These are phyloP conservation scores for Coelastrella sp. DNA, from an alignment of 139 green algal species.

Conservation along the genomic window DNA sequence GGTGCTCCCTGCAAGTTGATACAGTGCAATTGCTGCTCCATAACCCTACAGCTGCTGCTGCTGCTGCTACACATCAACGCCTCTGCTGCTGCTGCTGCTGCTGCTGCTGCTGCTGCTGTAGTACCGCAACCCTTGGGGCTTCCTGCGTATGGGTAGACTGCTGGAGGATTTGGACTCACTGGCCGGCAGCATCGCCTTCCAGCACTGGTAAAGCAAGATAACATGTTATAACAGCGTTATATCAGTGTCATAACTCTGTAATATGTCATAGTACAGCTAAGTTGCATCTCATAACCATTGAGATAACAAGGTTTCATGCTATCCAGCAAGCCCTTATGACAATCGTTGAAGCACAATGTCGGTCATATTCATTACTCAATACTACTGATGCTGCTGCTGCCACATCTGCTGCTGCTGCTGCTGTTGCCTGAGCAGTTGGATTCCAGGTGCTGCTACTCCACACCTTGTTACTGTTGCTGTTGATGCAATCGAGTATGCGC, in stretches of 20 bases:
- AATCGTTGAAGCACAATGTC: too few species aligned
- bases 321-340: too few species aligned
- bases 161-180: conserved; percentile 86
- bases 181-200: conserved; percentile 82
- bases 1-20: too few species aligned
- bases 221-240: neutral
- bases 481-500: conserved; percentile 72
- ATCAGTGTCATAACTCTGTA: too few species aligned
- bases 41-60: too few species aligned
- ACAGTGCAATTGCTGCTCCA: too few species aligned
- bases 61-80: neutral
- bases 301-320: too few species aligned
- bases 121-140: conserved; percentile 84
- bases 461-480: conserved; percentile 83
- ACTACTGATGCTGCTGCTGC: conserved; percentile 4
- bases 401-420: neutral
- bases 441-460: conserved; percentile 55
- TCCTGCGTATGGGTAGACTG: conserved; percentile 78
- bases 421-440: conserved; percentile 1
- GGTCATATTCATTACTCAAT: too few species aligned
- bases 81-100: neutral
- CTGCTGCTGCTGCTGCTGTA: conserved; percentile 33
- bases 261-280: neutral
- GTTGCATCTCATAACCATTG: too few species aligned
- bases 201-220: conserved; percentile 65